Evolutionary conservation across 1,284 basidiomycete genomes (phyloP), one percentile per base, ranked within the genome.

Genomic region (Sporisorium exsertum): DNA sequence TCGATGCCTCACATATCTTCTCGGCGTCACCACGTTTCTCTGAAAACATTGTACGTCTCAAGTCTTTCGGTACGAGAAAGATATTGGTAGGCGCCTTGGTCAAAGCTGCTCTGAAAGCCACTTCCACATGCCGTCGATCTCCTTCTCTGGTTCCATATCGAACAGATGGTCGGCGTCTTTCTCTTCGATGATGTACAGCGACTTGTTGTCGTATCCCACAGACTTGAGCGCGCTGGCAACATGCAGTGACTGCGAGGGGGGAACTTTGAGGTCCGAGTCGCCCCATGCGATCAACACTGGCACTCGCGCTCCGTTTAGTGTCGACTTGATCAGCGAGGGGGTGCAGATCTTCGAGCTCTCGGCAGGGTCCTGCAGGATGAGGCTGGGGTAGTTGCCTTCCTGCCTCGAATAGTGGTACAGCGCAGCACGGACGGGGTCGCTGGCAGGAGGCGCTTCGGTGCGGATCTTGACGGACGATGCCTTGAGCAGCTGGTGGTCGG

Each of bases 401-500:
- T 80, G 78, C 20, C 78, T 65, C 2, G 78, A 72, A 57, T 73
- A 78, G 50, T 72, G 75, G 70, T 78, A 80, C 15, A 80, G 56
- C 40, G 69, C 62, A 3, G 78, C 72, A 6, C 76, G 75, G 0
- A 72, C 58, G 0, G 76, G 72, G 15, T 73, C 64, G 43, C 53
- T 50, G 15, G 69, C 65, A 8, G 72, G 72, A 10, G 72, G 69
- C 24, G 77, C 69, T 42, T 73, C 74, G 9, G 71, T 77, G 22
- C 62, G 56, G 22, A 79, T 58, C 56, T 52, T 56, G 24, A 69
- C 58, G 6, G 57, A 33, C 1, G 59, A 50, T 7, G 47, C 46
- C 29, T 58, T 46, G 33, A 70, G 24, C 16, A 74, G 58, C 27
- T 67, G 33, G 26, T 68, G 64, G 1, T 61, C 4, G n/a, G 53